phyloP scores from a whole-genome alignment of 2,329 filamentous ascomycete species.

The Colletotrichum cordylinicola region DNA sequence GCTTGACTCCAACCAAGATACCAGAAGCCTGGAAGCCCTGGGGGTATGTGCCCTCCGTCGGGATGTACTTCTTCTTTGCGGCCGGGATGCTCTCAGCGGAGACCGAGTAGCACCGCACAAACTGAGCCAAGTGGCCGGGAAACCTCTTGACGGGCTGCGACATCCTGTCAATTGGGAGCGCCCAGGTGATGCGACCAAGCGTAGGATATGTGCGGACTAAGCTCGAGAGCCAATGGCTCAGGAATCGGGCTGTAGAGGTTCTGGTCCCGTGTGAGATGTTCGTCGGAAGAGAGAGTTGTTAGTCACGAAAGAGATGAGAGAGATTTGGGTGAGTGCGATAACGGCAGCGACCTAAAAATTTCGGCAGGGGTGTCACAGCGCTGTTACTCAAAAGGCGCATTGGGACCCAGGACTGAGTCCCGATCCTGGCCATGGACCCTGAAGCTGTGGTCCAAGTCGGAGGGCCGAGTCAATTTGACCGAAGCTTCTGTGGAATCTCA shows the following conservation, averaged over 20 bases:
- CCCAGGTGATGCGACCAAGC: neutral
- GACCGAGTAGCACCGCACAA: conserved; percentile 61
- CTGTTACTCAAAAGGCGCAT: neutral
- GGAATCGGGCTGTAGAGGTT: neutral
- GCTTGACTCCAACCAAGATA: conserved; percentile 91
- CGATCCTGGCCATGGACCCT: neutral
- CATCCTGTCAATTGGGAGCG: conserved; percentile 10
- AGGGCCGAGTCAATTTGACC: neutral
- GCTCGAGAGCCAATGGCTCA: conserved; percentile 12
- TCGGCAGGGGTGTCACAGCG: conserved; percentile 1
- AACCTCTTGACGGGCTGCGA: conserved; percentile 20
- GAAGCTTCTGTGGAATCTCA: neutral
- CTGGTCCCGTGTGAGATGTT: neutral
- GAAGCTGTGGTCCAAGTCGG: neutral
- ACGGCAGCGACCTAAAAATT: conserved; percentile 7
- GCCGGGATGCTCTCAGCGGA: conserved; percentile 69
- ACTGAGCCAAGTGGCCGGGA: conserved; percentile 21
- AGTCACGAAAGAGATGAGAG: neutral
- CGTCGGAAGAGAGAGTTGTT: neutral
- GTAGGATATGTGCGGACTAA: neutral
- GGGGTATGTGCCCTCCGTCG: conserved; percentile 84
- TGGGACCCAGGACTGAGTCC: neutral
- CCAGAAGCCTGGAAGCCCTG: conserved; percentile 88
- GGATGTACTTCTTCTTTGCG: conserved; percentile 90
- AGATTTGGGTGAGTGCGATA: conserved; percentile 15